phyloP scores from a whole-genome alignment of 441 rosid genomes.

The Adansonia rubrostipa region DNA sequence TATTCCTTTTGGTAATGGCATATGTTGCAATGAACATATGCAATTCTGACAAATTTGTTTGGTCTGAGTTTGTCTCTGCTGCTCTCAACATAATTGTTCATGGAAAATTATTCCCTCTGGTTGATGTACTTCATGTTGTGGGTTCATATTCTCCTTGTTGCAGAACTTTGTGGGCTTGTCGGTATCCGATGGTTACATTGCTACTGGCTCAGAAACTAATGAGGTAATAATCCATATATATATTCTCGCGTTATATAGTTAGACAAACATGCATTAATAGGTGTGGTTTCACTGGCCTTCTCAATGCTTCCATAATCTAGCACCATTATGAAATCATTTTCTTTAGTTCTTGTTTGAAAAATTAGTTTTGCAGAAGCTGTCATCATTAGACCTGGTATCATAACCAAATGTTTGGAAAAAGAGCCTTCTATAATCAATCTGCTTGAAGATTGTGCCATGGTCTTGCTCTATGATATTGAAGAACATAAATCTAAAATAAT shows the following conservation, averaged over 20 bases:
- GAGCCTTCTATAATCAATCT: not conserved
- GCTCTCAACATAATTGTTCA: not conserved
- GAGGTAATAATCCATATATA: conserved; percentile 55
- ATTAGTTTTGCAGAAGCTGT: not conserved
- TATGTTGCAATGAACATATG: not conserved
- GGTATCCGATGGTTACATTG: conserved; percentile 93
- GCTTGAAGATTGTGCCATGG: not conserved
- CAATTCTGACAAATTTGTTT: not conserved
- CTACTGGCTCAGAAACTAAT: conserved; percentile 98
- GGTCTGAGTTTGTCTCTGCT: not conserved
- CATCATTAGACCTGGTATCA: not conserved
- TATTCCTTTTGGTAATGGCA: too few relatives aligned
- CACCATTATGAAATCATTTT: not conserved
- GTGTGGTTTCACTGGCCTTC: not conserved
- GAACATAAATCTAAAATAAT: not conserved
- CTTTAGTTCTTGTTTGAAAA: not conserved
- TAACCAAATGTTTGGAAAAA: not conserved
- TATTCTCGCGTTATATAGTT: not conserved
- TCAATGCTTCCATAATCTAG: not conserved
- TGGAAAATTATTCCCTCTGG: not conserved
- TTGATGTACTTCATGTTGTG: not conserved
- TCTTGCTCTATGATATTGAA: not conserved
- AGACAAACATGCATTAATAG: not conserved
- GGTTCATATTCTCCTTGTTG: conserved; percentile 32
- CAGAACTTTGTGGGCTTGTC: conserved; percentile 98